Base-by-base conservation (phyloP, 1,284 basidiomycete genomes). In the Cryptococcus sp. region DNA sequence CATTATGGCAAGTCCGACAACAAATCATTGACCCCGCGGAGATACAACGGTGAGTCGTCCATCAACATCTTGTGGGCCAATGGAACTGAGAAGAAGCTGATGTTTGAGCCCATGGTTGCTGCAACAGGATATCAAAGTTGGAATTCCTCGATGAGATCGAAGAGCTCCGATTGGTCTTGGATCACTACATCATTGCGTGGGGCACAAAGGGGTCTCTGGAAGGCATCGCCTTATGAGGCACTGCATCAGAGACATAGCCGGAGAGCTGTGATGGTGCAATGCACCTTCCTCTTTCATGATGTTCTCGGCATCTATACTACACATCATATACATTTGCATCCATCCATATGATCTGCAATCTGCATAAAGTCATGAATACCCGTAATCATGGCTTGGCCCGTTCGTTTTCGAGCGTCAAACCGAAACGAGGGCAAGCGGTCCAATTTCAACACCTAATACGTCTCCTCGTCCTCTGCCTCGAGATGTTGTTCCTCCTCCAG, bases 71-170 rank as follows among this genome's bases (percentile, higher is more conserved):
- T 23, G 30, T 35, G 30, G 30, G 19, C 17, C 1, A 52, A 10
- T 23, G 22, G 43, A 27, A 50, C 52, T 54, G 47, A 57, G 19
- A 22, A 7, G 6, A 13, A 7, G 52, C 57, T 48, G 55, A 58
- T 50, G 22, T 15, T 35, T 27, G 22, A 23, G 46, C 19, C 17
- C 19, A 58, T 46, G 2, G 40, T 17, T 5, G 13, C 16, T 40
- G 13, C 30, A 67, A 22, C 13, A 91, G 91, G 61, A 88, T 93
- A 67, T 83, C 87, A 1, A 82, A 80, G 56, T 80, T 94, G 8
- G 93, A 95, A 73, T 83, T 89, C 75, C 82, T 96, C 7, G 93
- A 97, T 69, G 93, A 96, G 77, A 82, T 92, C 15, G 93, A 97
- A 74, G 93, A 97, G 76, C 83, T 96, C 19, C 88, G 92, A 52